Conservation (phyloP, 2,329 filamentous ascomycete species). For the Podosphaera xanthii region DNA sequence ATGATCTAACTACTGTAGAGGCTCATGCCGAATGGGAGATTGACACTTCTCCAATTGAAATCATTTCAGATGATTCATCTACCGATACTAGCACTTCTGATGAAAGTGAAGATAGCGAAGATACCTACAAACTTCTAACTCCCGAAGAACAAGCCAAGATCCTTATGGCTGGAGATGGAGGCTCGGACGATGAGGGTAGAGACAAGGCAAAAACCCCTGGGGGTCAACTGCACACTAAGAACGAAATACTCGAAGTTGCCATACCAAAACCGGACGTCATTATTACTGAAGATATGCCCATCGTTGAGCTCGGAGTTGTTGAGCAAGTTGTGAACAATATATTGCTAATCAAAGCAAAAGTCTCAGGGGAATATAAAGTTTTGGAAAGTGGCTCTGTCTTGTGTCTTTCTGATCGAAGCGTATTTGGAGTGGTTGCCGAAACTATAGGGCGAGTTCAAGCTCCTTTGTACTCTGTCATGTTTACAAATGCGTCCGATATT, state of each 20-base stretch:
- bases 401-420: slow-evolving; percentile 49
- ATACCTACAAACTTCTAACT: slow-evolving; percentile 49
- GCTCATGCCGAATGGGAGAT: slow-evolving; percentile 61
- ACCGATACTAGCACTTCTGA: slow-evolving; percentile 29
- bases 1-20: background rate
- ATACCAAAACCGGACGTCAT: slow-evolving; percentile 54
- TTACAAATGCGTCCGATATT: slow-evolving; percentile 46
- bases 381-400: slow-evolving; percentile 68
- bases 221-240: slow-evolving; percentile 49
- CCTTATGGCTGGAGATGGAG: slow-evolving; percentile 62
- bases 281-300: slow-evolving; percentile 55
- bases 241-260: slow-evolving; percentile 45
- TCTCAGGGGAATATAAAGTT: slow-evolving; percentile 61
- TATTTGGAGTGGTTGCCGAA: slow-evolving; percentile 68
- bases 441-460: slow-evolving; percentile 68
- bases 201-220: slow-evolving; percentile 21
- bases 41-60: slow-evolving; percentile 56
- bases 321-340: slow-evolving; percentile 60
- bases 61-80: slow-evolving; percentile 35
- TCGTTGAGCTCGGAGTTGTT: slow-evolving; percentile 52
- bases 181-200: slow-evolving; percentile 52
- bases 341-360: slow-evolving; percentile 55
- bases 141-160: slow-evolving; percentile 67
- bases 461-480: slow-evolving; percentile 67
- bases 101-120: slow-evolving; percentile 27